Conservation (phyloP, 2,329 filamentous ascomycete species). For the Arthrobotrys megalospora region DNA sequence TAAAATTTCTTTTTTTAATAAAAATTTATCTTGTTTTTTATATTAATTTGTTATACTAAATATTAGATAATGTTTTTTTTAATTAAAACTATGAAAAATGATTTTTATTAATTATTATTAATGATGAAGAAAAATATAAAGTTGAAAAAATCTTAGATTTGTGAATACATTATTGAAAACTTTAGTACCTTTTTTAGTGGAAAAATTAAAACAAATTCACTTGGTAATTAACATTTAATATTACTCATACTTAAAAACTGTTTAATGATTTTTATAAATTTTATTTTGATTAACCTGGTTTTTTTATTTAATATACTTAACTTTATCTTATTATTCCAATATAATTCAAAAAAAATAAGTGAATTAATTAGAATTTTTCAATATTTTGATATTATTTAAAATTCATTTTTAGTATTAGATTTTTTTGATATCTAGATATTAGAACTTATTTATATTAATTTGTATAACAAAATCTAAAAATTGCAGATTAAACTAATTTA, state of each 20-base stretch:
- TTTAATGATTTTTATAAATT: constrained; percentile 4
- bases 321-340: not conserved
- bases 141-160: constrained; percentile 11
- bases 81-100: not conserved
- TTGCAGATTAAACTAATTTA: not conserved
- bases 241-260: not conserved
- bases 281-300: constrained; percentile 11
- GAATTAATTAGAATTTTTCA: constrained; percentile 3
- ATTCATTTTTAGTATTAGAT: not conserved
- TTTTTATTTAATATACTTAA: constrained; percentile 1
- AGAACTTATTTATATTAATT: constrained; percentile 4
- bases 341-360: constrained; percentile 1
- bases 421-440: constrained; percentile 1
- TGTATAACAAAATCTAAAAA: not conserved
- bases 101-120: not conserved
- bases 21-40: not conserved
- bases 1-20: constrained; percentile 1
- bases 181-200: constrained; percentile 1
- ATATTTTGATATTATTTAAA: not conserved
- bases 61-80: not conserved
- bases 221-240: not conserved
- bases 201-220: constrained; percentile 1
- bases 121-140: constrained; percentile 6
- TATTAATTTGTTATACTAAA: not conserved
- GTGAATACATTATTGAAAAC: not conserved